Base-by-base conservation (phyloP, 2,329 filamentous ascomycete species). In the Ascochyta koolunga region DNA sequence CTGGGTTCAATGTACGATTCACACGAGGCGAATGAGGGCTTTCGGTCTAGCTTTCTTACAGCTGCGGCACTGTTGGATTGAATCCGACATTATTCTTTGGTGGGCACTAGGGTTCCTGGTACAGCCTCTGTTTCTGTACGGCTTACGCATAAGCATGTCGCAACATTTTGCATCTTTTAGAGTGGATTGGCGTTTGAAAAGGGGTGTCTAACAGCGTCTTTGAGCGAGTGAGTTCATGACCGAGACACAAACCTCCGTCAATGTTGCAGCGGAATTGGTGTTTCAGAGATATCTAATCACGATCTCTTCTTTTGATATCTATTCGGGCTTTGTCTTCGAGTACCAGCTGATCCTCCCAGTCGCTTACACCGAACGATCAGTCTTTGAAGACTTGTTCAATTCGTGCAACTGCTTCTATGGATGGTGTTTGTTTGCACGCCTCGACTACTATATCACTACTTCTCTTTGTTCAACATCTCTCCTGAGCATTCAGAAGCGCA, bases 41-140 rank as follows among this genome's bases (percentile, higher is more conserved):
- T 60, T 47, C 44, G 13, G 43, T 47, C 55, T 50, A 45, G 45
- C 53, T 43, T 33, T 54, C 31, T 54, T 59, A 56, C 39, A 42
- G 54, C 19, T 37, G 43, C 44, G 59, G 50, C 31, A 32, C 29
- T 46, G 39, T 60, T 61, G 59, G 51, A 61, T 65, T 62, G 65
- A 60, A 43, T 69, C 55, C 59, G 54, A 53, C 45, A 16, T 27
- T 41, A 21, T 53, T 36, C 10, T 31, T 42, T 24, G 37, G 31
- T 10, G 35, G 49, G 10, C 11, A 41, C 18, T 27, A 31, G 24
- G 38, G 37, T 32, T 7, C 9, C 22, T 38, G 18, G 35, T 45
- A 35, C 19, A 21, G 35, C 7, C 16, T 27, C 19, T 47, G 24
- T 53, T 47, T 32, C 38, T 38, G 50, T 53, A 47, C 38, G 31